A percentile compares a stretch with the other conserved stretches of the same genome.
These are phyloP conservation scores for Helichrysum umbraculigerum DNA, from an alignment of 129 eudicot genomes.

Conservation along the genomic window DNA sequence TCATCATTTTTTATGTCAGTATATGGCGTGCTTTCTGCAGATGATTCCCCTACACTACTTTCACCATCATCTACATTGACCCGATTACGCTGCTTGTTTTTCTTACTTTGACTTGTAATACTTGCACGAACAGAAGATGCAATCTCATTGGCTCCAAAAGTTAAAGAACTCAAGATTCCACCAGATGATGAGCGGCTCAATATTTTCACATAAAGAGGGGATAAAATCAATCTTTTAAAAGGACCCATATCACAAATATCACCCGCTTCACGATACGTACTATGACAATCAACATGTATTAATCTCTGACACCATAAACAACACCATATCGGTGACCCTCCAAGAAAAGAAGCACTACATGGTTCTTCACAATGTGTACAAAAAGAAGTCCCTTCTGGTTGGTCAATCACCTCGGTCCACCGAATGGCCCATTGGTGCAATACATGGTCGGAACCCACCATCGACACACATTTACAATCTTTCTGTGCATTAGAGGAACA, in stretches of 20 bases:
- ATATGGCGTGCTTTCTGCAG: conserved; percentile 56
- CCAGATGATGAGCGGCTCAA: conserved; percentile 41
- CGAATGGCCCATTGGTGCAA: conserved; percentile 91
- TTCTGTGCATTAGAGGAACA: conserved; percentile 66
- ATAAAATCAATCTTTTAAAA: conserved; percentile 64
- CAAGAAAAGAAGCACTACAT: conserved; percentile 81
- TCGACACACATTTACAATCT: conserved; percentile 87
- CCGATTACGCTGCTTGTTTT: conserved; percentile 55
- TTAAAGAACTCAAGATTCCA: conserved; percentile 53
- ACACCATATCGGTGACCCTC: conserved; percentile 89
- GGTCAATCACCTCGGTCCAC: conserved; percentile 74
- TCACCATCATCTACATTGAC: conserved; percentile 42
- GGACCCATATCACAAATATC: conserved; percentile 85
- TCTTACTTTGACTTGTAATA: conserved; percentile 76
- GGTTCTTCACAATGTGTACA: conserved; percentile 90
- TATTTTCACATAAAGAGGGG: conserved; percentile 76
- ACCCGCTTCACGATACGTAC: conserved; percentile 67
- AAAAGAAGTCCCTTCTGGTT: conserved; percentile 68
- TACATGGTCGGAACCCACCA: conserved; percentile 67
- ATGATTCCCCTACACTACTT: conserved; percentile 42
- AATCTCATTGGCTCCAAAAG: conserved; percentile 57
- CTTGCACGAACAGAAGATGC: conserved; percentile 63
- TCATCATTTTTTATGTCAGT: conserved; percentile 13
- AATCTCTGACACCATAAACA: conserved; percentile 91
- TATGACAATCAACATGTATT: conserved; percentile 82